Conservation (phyloP, 352 stramenopile genomes). For the Saprolegnia parasitica region DNA sequence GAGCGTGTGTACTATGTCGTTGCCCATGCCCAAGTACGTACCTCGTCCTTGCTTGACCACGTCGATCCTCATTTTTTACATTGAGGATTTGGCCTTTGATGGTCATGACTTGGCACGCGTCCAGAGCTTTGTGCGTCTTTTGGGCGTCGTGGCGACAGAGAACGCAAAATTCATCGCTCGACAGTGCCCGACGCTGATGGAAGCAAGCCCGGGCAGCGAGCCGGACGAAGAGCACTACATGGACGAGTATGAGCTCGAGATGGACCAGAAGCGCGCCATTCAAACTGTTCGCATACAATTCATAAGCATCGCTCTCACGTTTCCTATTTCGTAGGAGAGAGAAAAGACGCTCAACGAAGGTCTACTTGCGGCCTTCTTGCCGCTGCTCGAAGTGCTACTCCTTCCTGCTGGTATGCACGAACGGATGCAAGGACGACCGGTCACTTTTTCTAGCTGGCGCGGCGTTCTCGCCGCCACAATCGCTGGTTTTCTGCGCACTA, state of each 20-base stretch:
- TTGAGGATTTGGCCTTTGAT: neutral
- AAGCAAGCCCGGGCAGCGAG: neutral
- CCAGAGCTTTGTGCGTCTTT: neutral
- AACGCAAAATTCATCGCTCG: neutral
- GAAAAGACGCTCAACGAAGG: constrained; percentile 16
- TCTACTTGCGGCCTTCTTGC: constrained; percentile 1
- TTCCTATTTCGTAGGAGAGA: neutral
- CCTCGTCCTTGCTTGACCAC: neutral
- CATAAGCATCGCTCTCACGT: neutral
- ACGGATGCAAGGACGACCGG: neutral
- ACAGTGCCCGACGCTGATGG: neutral
- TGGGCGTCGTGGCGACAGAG: neutral
- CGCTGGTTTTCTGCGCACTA: neutral
- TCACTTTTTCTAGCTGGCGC: neutral
- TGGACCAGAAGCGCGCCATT: constrained; percentile 12
- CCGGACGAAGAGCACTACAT: constrained; percentile 9
- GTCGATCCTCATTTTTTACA: too few relatives aligned
- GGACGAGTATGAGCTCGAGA: neutral
- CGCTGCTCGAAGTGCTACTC: neutral
- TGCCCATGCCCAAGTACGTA: constrained; percentile 11
- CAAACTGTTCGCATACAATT: neutral
- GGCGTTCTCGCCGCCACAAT: neutral
- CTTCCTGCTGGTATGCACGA: neutral
- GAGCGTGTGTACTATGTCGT: constrained; percentile 9
- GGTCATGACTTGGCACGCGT: neutral